Evolutionary conservation across 805 yeast genomes (phyloP), one percentile per base, ranked within the genome.

Genomic region (Ogataea parapolymorpha): DNA sequence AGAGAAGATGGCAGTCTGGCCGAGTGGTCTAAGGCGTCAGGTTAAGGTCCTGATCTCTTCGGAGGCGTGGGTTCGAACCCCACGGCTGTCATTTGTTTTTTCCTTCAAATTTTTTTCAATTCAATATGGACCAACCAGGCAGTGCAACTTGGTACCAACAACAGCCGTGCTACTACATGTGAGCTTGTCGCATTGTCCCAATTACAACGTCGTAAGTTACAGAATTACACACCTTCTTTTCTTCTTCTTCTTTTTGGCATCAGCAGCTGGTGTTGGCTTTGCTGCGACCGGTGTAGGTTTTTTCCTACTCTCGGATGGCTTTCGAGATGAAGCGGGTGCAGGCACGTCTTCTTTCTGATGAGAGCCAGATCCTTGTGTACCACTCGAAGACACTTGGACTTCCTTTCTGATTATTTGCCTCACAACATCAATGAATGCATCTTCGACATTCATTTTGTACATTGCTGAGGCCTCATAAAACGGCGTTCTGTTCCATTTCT

Each of bases 381-480:
- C 34, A 13, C 44, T 47, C 11, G 35, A 39, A 4, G 52, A 35
- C 17, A 48, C 50, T 41, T 54, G 61, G n/a, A 60, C 56, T 54
- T 85, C 95, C 48, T 82, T 80, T 52, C 89, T 73, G 75, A 84
- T 86, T 43, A 90, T 87, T 56, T 88, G 96, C 59, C 95, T 78
- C 10, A 90, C 95, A 24, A 87, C 84, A 59, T 86, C 95, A 26
- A 82, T 73, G 55, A 90, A 93, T 0, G 91, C 93, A 55, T 89
- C 95, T 58, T 88, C 95, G 23, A 91, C 95, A 56, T 88, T 87
- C 50, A 88, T 81, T 61, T 83, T 80, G 59, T 82, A 78, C 79
- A 87, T 80, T n/a, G 99, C 98, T 54, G 93, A 82, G 2, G 95
- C 83, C 63, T 90, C 96, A 63, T 88, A 87, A 56, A 90, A 91